A percentile compares a stretch with the other conserved stretches of the same genome.
Evolutionary conservation across 768 basidiomycete genomes (phyloP).

Genomic region (Russula lepida): DNA sequence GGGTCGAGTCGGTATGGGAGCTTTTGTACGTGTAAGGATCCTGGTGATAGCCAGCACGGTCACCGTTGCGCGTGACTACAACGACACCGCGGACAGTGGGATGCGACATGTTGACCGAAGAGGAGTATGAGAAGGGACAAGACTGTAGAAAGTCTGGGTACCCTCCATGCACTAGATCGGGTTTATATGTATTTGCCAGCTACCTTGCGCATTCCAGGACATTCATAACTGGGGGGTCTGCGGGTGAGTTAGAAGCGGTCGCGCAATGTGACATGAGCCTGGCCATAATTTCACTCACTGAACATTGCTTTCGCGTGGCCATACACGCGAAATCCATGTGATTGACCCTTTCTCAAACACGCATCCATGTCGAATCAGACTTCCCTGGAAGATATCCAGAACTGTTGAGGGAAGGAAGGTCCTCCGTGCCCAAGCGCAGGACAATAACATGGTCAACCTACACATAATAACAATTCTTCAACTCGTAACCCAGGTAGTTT

Average conservation of each 20-base stretch:
- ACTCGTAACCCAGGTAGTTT: background rate
- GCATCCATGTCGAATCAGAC: background rate
- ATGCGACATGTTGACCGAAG: constrained; percentile 27
- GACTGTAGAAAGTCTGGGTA: constrained; percentile 19
- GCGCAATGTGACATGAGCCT: constrained; percentile 2
- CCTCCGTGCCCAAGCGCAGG: background rate
- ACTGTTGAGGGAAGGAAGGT: constrained; percentile 2
- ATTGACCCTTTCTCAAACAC: constrained; percentile 1
- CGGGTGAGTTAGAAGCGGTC: constrained; percentile 8
- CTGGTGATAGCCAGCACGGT: constrained; percentile 61
- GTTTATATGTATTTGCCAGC: constrained; percentile 11
- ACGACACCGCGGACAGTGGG: constrained; percentile 67
- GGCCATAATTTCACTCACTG: constrained; percentile 15
- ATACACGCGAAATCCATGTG: constrained; percentile 20
- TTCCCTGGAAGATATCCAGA: background rate
- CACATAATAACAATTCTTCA: constrained; percentile 17
- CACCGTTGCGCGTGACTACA: constrained; percentile 72
- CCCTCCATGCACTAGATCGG: background rate
- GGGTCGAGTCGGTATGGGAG: constrained; percentile 59
- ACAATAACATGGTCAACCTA: background rate
- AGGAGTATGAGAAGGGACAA: constrained; percentile 12
- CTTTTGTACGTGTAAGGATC: constrained; percentile 60
- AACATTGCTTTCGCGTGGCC: constrained; percentile 14
- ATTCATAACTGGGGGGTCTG: constrained; percentile 5
- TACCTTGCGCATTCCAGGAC: constrained; percentile 1